phyloP scores from a whole-genome alignment of 768 basidiomycete species.

The Ephemerocybe angulata region DNA sequence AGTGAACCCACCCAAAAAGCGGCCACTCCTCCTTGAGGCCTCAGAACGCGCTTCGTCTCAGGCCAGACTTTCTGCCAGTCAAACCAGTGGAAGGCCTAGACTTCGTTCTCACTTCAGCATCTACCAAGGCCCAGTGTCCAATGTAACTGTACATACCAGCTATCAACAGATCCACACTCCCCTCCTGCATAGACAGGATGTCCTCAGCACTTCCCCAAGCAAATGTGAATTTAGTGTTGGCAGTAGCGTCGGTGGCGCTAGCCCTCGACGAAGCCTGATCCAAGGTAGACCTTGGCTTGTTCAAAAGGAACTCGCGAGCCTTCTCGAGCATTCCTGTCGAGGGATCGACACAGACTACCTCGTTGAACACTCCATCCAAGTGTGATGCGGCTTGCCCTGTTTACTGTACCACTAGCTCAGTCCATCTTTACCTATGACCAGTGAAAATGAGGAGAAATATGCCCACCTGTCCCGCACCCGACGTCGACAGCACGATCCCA shows the following conservation, averaged over 20 bases:
- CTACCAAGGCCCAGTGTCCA: background rate
- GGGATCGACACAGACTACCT: conserved; percentile 74
- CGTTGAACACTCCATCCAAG: conserved; percentile 45
- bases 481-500: conserved; percentile 69
- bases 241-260: background rate
- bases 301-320: conserved; percentile 32
- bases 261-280: background rate
- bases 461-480: conserved; percentile 82
- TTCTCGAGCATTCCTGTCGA: conserved; percentile 64
- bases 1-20: conserved; percentile 63
- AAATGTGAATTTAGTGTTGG: conserved; percentile 22
- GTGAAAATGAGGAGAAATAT: too few relatives aligned
- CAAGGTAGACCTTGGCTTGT: background rate
- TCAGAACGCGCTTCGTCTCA: conserved; percentile 57
- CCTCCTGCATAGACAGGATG: conserved; percentile 27
- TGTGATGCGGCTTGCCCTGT: conserved; percentile 68
- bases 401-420: background rate
- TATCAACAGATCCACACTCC: conserved; percentile 61
- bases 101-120: conserved; percentile 28
- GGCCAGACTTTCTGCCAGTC: conserved; percentile 70
- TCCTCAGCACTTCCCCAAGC: conserved; percentile 50
- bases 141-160: conserved; percentile 41
- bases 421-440: background rate
- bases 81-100: conserved; percentile 83
- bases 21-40: conserved; percentile 53